Percentiles rank a stretch among this genome's conserved stretches.
phyloP scores from a whole-genome alignment of 2,329 filamentous ascomycete species.

The Lachnellula cervina region DNA sequence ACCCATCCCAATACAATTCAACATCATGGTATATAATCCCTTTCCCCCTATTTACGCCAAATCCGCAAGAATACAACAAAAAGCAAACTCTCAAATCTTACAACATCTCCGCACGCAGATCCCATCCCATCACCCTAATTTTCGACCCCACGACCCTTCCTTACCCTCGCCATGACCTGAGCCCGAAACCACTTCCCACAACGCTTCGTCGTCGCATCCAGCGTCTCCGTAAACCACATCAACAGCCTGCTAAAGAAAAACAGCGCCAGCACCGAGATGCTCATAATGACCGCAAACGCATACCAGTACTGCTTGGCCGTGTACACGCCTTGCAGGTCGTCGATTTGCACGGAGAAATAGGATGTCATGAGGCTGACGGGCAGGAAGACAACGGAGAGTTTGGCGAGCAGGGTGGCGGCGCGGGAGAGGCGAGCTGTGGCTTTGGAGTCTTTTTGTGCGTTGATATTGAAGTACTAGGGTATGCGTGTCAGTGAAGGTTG shows the following conservation, averaged over 20 bases:
- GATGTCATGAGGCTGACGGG: constrained; percentile 70
- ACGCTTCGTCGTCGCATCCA: constrained; percentile 32
- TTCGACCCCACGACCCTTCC: background rate
- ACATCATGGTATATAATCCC: background rate
- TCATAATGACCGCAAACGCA: constrained; percentile 59
- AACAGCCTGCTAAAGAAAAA: constrained; percentile 47
- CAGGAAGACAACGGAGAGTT: constrained; percentile 70
- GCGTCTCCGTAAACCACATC: constrained; percentile 41
- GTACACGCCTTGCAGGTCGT: constrained; percentile 52
- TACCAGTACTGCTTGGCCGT: constrained; percentile 62
- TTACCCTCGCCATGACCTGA: background rate
- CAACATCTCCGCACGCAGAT: background rate
- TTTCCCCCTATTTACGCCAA: no score
- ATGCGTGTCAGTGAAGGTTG: constrained; percentile 11
- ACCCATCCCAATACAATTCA: background rate
- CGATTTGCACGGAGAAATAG: constrained; percentile 66
- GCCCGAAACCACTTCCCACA: constrained; percentile 1
- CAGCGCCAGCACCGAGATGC: constrained; percentile 53
- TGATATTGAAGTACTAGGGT: constrained; percentile 68
- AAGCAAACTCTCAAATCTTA: no score
- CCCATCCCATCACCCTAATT: background rate
- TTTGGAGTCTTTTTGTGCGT: constrained; percentile 68
- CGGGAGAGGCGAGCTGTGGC: constrained; percentile 67
- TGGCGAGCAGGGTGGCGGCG: constrained; percentile 67
- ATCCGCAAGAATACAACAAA: no score